Conservation (phyloP, 2,329 filamentous ascomycete species). For the Simplicillium aogashimaense region DNA sequence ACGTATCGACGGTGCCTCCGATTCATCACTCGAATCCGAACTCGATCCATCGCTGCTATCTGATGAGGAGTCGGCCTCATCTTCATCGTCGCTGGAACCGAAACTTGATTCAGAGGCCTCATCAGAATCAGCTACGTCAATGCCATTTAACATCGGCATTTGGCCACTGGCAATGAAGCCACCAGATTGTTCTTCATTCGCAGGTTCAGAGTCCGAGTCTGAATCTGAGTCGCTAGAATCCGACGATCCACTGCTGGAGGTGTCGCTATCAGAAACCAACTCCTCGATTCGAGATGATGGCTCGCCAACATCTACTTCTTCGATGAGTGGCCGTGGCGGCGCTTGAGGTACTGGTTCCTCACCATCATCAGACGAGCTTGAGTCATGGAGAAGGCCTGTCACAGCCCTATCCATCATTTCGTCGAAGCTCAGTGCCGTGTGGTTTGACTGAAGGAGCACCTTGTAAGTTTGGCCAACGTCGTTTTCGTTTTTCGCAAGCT, state of each 20-base stretch:
- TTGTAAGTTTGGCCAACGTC: slow-evolving; percentile 28
- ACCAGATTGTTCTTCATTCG: no score
- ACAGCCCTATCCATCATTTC: slow-evolving; percentile 20
- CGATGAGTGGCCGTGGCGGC: slow-evolving; percentile 17
- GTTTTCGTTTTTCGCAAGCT: slow-evolving; percentile 19
- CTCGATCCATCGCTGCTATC: slow-evolving; percentile 7
- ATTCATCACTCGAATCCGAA: slow-evolving; percentile 2
- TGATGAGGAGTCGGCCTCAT: slow-evolving; percentile 2
- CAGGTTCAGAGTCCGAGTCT: slow-evolving; percentile 14
- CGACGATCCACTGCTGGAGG: slow-evolving; percentile 8
- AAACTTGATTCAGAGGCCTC: not conserved
- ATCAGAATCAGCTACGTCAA: not conserved
- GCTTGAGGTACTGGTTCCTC: not conserved
- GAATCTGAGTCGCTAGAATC: slow-evolving; percentile 13
- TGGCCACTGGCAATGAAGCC: no score
- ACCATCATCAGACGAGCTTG: not conserved
- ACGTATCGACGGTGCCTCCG: not conserved
- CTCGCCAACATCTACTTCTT: slow-evolving; percentile 10
- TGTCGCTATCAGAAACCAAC: slow-evolving; percentile 6
- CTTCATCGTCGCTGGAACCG: not conserved
- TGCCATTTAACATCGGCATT: no score
- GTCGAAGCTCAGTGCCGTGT: slow-evolving; percentile 20
- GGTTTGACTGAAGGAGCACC: slow-evolving; percentile 19
- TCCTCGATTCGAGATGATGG: not conserved
- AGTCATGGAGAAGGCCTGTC: slow-evolving; percentile 3